Percentiles rank a stretch among this genome's conserved stretches.
These are phyloP conservation scores for Poterioochromonas sp. DNA, from an alignment of 352 stramenopile species.

Conservation along the genomic window DNA sequence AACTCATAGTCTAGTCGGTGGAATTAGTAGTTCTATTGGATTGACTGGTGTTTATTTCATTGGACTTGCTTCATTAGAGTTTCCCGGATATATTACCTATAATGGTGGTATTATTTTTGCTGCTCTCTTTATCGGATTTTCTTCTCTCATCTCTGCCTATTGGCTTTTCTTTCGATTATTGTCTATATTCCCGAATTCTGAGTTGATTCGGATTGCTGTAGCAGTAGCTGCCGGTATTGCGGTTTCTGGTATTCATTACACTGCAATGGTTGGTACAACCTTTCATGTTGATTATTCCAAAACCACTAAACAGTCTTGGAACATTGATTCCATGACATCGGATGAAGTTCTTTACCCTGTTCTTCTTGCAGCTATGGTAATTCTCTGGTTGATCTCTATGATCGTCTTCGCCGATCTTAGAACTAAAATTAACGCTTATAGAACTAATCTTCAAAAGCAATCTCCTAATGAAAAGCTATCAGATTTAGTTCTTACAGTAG, in stretches of 20 bases:
- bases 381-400: no score
- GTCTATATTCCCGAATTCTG: not conserved
- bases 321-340: no score
- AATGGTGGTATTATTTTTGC: not conserved
- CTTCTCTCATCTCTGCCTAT: not conserved
- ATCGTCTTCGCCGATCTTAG: no score
- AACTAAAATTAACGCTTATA: no score
- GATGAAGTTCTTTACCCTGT: no score
- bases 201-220: not conserved
- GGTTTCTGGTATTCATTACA: constrained; percentile 17
- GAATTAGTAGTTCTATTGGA: not conserved
- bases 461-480: no score
- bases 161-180: not conserved
- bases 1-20: not conserved
- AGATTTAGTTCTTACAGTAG: no score
- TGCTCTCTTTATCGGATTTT: not conserved
- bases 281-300: no score
- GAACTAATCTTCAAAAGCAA: no score
- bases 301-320: no score
- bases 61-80: not conserved
- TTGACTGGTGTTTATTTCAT: not conserved
- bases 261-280: not conserved
- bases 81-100: not conserved
- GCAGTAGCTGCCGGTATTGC: not conserved
- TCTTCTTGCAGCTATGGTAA: no score